Conservation (phyloP, 169 alveolate genomes). For the Plasmodium vivax region DNA sequence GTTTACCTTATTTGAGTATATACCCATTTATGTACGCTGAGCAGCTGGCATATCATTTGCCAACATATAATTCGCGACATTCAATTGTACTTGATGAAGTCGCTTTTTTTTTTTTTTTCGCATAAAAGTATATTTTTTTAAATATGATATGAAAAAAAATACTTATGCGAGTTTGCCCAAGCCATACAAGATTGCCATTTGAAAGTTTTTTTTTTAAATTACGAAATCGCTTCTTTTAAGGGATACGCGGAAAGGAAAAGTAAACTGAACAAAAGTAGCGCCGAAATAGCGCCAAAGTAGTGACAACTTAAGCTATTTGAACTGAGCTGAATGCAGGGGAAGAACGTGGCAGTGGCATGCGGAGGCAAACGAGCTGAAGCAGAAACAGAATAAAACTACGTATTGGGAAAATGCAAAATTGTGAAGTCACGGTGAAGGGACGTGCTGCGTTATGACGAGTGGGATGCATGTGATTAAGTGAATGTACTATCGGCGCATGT, state of each 20-base stretch:
- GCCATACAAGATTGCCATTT: not conserved
- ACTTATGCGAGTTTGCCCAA: not conserved
- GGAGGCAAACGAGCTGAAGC: not conserved
- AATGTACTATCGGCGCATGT: not conserved
- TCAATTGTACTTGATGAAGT: not conserved
- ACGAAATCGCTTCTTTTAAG: not conserved
- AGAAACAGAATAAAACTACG: not conserved
- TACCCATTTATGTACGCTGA: not conserved
- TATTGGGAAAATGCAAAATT: not conserved
- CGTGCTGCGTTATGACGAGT: not conserved
- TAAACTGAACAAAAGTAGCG: not conserved
- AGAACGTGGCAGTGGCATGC: not conserved
- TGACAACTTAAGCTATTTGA: not conserved
- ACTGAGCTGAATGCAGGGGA: not conserved
- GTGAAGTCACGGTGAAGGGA: not conserved
- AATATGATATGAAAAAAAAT: not conserved
- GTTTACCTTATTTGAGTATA: not conserved
- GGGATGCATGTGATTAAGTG: not conserved
- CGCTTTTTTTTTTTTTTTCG: not conserved
- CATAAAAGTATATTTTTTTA: not conserved
- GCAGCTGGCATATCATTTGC: not conserved
- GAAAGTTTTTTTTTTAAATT: not conserved
- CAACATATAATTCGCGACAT: not conserved
- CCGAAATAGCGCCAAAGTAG: not conserved
- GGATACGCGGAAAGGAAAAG: not conserved